Evolutionary conservation across 306 rosid species (phyloP).

Genomic region (Dalbergia cochinchinensis): DNA sequence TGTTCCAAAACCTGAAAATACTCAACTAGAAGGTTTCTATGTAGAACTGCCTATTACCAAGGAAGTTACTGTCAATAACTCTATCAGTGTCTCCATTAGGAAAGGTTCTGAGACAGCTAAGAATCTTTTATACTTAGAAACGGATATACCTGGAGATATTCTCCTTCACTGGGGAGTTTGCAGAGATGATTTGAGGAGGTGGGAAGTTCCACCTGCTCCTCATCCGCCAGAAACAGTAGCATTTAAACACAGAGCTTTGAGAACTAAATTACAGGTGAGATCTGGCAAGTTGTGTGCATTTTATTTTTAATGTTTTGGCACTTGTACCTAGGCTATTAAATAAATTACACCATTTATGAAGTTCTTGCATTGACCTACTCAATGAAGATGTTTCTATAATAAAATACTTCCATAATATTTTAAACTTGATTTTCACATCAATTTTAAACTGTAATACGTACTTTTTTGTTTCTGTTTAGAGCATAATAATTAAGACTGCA

Average conservation of each 20-base stretch:
- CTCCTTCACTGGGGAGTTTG: conserved; percentile 96
- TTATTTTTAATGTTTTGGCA: not conserved
- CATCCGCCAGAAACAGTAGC: conserved; percentile 75
- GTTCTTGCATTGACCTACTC: conserved; percentile 10
- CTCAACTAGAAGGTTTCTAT: conserved; percentile 69
- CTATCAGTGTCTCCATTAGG: conserved; percentile 64
- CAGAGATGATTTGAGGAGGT: conserved; percentile 70
- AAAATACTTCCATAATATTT: conserved; percentile 17
- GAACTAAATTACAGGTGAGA: conserved; percentile 78
- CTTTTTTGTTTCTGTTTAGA: conserved; percentile 5
- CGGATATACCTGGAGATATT: conserved; percentile 76
- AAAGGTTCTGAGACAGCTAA: conserved; percentile 74
- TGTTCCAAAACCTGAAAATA: conserved; percentile 52
- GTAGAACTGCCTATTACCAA: conserved; percentile 73
- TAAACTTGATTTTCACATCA: conserved; percentile 2
- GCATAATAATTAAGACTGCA: not conserved
- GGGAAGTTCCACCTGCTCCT: conserved; percentile 87
- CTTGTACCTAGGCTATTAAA: conserved; percentile 11
- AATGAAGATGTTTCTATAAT: conserved; percentile 19
- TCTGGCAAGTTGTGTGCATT: not conserved
- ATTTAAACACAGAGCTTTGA: conserved; percentile 81
- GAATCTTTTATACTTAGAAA: conserved; percentile 69
- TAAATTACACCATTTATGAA: conserved; percentile 3
- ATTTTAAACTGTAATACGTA: not conserved
- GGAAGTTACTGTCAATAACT: conserved; percentile 60